phyloP scores from a whole-genome alignment of 2,329 filamentous ascomycete species.

The Orbilia oligospora region DNA sequence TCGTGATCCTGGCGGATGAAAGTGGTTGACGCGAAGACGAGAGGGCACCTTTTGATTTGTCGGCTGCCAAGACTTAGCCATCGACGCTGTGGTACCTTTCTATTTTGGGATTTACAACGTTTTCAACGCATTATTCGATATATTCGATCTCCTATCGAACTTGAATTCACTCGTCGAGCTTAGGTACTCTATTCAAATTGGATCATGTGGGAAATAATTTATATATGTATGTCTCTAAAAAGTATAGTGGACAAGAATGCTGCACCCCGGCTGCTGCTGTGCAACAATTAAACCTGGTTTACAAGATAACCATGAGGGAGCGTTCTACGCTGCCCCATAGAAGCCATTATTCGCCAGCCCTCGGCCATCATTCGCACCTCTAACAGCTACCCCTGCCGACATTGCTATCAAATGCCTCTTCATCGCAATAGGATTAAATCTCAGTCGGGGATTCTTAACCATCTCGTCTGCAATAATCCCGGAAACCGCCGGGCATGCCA shows the following conservation, averaged over 20 bases:
- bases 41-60: constrained; percentile 32
- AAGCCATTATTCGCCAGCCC: constrained; percentile 52
- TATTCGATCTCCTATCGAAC: too few species aligned
- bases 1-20: constrained; percentile 22
- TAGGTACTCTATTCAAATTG: too few species aligned
- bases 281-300: too few species aligned
- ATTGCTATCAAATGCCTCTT: constrained; percentile 58
- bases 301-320: too few species aligned
- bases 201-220: too few species aligned
- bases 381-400: constrained; percentile 39
- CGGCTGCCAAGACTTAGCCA: constrained; percentile 24
- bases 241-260: too few species aligned
- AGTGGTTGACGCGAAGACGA: constrained; percentile 13
- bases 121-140: not conserved
- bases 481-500: constrained; percentile 74
- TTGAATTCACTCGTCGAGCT: too few species aligned
- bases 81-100: not conserved
- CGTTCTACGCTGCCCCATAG: constrained; percentile 25
- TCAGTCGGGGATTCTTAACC: constrained; percentile 52
- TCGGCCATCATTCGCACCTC: constrained; percentile 27
- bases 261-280: too few species aligned
- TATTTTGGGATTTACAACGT: constrained; percentile 8
- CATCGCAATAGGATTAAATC: constrained; percentile 60
- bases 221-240: not conserved
- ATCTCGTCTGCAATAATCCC: constrained; percentile 63